These are phyloP conservation scores for Clavariopsis aquatica DNA, from an alignment of 495 filamentous ascomycete species.

Conservation along the genomic window DNA sequence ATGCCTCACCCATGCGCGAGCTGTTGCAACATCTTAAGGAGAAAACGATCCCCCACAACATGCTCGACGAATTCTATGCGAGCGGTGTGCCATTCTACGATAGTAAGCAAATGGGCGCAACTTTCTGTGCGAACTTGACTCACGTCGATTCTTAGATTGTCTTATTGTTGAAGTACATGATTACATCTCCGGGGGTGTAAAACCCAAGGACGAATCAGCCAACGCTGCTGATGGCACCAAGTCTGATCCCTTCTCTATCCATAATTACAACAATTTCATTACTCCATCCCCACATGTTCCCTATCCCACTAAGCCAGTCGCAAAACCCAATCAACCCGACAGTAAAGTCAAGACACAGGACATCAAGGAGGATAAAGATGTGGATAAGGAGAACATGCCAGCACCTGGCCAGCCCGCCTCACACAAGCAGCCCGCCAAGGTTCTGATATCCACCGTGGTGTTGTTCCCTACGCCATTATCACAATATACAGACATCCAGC, in stretches of 20 bases:
- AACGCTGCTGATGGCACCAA: slow-evolving; percentile 60
- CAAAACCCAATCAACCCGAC: slow-evolving; percentile 45
- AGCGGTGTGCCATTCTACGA: slow-evolving; percentile 84
- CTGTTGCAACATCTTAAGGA: slow-evolving; percentile 74
- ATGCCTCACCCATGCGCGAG: slow-evolving; percentile 85
- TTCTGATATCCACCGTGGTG: slow-evolving; percentile 74
- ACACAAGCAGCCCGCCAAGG: slow-evolving; percentile 51
- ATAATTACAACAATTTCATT: slow-evolving; percentile 83
- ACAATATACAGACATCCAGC: slow-evolving; percentile 68
- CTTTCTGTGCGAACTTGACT: too few relatives aligned
- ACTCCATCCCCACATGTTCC: slow-evolving; percentile 86
- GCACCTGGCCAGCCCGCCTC: slow-evolving; percentile 50
- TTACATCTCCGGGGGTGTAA: slow-evolving; percentile 66
- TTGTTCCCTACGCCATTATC: slow-evolving; percentile 81
- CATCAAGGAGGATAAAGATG: slow-evolving; percentile 42
- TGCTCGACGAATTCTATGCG: slow-evolving; percentile 67
- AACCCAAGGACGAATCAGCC: slow-evolving; percentile 51
- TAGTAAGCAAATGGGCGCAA: slow-evolving; percentile 58
- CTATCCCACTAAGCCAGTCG: slow-evolving; percentile 61
- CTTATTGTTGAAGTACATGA: slow-evolving; percentile 91
- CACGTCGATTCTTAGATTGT: slow-evolving; percentile 51
- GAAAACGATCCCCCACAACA: slow-evolving; percentile 70
- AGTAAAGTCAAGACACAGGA: slow-evolving; percentile 40
- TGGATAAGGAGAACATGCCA: slow-evolving; percentile 54
- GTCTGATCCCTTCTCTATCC: slow-evolving; percentile 72